A percentile compares a stretch with the other conserved stretches of the same genome.
Evolutionary conservation across 2,329 filamentous ascomycete genomes (phyloP).

Genomic region (Talaromyces sp.): DNA sequence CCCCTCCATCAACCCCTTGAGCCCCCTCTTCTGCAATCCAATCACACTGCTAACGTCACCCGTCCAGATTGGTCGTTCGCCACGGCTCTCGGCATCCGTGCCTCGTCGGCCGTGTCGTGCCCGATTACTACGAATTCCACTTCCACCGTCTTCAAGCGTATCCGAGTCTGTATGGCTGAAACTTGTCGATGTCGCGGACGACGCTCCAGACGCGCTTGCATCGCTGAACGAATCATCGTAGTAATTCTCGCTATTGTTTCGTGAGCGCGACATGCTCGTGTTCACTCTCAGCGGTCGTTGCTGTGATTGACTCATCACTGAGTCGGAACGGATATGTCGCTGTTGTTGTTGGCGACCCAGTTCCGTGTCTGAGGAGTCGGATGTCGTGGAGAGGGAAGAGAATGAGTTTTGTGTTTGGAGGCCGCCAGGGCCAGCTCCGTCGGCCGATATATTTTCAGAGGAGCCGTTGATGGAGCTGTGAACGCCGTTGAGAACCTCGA

Average conservation of each 20-base stretch:
- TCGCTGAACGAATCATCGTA: slow-evolving; percentile 41
- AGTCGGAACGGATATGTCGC: slow-evolving; percentile 14
- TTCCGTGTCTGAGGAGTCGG: slow-evolving; percentile 41
- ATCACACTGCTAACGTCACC: slow-evolving; percentile 77
- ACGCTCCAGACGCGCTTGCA: slow-evolving; percentile 35
- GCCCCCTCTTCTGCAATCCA: slow-evolving; percentile 86
- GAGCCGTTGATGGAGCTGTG: slow-evolving; percentile 25
- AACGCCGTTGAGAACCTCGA: slow-evolving; percentile 41
- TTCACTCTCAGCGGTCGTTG: slow-evolving; percentile 40
- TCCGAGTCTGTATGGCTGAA: slow-evolving; percentile 39
- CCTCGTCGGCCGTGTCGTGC: slow-evolving; percentile 35
- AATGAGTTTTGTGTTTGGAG: slow-evolving; percentile 24
- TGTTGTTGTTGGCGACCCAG: slow-evolving; percentile 25
- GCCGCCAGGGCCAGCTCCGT: slow-evolving; percentile 14
- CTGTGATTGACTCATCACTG: slow-evolving; percentile 28
- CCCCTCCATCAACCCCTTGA: slow-evolving; percentile 92
- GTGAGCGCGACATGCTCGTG: slow-evolving; percentile 33
- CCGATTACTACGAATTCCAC: slow-evolving; percentile 28
- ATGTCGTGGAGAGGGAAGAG: slow-evolving; percentile 26
- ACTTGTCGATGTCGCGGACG: slow-evolving; percentile 37
- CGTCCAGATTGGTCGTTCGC: slow-evolving; percentile 67
- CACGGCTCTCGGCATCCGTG: slow-evolving; percentile 27
- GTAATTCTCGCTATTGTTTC: slow-evolving; percentile 21
- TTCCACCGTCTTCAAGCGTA: slow-evolving; percentile 22
- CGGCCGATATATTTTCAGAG: not conserved